Evolutionary conservation across 2,329 filamentous ascomycete species (phyloP).

Genomic region (Cercospora janseana): DNA sequence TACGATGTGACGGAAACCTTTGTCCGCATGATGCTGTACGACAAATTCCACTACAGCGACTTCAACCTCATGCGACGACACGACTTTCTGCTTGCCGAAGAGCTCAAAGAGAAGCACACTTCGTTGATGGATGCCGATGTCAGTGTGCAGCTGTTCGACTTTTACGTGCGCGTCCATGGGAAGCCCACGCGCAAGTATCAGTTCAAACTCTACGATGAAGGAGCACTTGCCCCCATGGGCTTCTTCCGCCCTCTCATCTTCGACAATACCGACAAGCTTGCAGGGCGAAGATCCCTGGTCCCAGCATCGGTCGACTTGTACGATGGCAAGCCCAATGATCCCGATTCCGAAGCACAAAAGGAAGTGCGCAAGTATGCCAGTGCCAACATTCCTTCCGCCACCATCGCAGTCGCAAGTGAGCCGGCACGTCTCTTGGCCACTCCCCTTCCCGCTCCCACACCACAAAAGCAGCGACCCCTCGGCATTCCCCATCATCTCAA

Average conservation of each 20-base stretch:
- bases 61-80: slow-evolving; percentile 89
- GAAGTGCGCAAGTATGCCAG: slow-evolving; percentile 57
- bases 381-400: slow-evolving; percentile 40
- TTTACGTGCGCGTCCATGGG: slow-evolving; percentile 83
- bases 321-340: slow-evolving; percentile 88
- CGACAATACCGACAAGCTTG: slow-evolving; percentile 75
- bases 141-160: slow-evolving; percentile 82
- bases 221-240: slow-evolving; percentile 92
- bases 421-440: slow-evolving; percentile 47
- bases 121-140: slow-evolving; percentile 89
- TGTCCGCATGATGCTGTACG: slow-evolving; percentile 95
- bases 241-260: slow-evolving; percentile 88
- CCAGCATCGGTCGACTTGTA: slow-evolving; percentile 91
- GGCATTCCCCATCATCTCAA: slow-evolving; percentile 69
- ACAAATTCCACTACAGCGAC: slow-evolving; percentile 91
- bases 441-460: slow-evolving; percentile 27
- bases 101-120: slow-evolving; percentile 89
- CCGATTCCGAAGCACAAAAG: slow-evolving; percentile 78
- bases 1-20: slow-evolving; percentile 92
- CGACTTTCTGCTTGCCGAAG: slow-evolving; percentile 89
- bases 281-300: slow-evolving; percentile 74
- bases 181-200: slow-evolving; percentile 89
- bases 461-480: slow-evolving; percentile 45
- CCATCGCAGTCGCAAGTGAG: slow-evolving; percentile 42
- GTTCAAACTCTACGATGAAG: slow-evolving; percentile 97